phyloP scores from a whole-genome alignment of 129 eudicot genomes.

The Lactuca saligna region DNA sequence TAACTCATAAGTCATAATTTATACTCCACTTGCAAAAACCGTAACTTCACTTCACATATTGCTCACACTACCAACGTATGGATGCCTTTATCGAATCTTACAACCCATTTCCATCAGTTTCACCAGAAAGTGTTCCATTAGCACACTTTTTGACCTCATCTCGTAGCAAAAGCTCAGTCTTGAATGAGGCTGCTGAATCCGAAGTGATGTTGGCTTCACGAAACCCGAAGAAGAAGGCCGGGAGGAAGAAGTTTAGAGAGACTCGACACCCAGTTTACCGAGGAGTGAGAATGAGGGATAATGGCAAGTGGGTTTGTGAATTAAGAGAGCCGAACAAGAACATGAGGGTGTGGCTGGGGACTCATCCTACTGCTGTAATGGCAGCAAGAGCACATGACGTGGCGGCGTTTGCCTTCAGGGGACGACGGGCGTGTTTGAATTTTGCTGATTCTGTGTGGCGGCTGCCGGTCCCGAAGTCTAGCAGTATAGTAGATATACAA shows the following conservation, averaged over 20 bases:
- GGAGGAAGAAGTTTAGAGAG: too few relatives aligned
- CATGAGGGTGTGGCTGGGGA: slow-evolving; percentile 43
- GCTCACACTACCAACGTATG: background rate
- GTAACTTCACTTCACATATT: background rate
- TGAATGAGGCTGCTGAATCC: background rate
- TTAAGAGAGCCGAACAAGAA: slow-evolving; percentile 37
- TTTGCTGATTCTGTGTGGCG: slow-evolving; percentile 71
- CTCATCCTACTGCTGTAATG: slow-evolving; percentile 39
- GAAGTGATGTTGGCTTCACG: slow-evolving; percentile 32
- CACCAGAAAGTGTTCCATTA: background rate
- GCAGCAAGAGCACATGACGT: slow-evolving; percentile 52
- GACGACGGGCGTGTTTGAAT: slow-evolving; percentile 54
- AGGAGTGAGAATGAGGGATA: slow-evolving; percentile 12
- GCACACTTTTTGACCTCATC: background rate
- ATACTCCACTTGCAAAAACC: background rate
- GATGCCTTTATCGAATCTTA: background rate
- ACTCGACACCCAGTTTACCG: too few relatives aligned
- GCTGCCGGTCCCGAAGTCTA: slow-evolving; percentile 57
- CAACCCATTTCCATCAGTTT: background rate
- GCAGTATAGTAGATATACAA: slow-evolving; percentile 46
- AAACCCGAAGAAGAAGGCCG: background rate
- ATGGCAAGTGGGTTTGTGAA: slow-evolving; percentile 44
- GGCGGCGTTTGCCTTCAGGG: slow-evolving; percentile 42
- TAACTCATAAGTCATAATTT: too few relatives aligned
- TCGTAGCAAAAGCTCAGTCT: too few relatives aligned